phyloP scores from a whole-genome alignment of 2,329 filamentous ascomycete species.

The Emergomyces pasteurianus region DNA sequence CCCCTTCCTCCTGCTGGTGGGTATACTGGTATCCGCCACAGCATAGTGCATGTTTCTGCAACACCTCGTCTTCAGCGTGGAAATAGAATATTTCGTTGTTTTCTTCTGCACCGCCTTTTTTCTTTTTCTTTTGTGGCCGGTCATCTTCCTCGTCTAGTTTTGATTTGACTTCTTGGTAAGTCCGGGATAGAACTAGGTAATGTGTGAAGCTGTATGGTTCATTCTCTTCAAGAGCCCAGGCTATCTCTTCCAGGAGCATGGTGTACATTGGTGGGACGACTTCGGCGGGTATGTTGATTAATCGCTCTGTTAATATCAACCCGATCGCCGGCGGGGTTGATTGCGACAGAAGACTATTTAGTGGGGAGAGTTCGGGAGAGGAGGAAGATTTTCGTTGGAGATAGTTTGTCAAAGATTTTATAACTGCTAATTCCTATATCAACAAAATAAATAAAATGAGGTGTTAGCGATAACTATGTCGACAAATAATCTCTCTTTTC shows the following conservation, averaged over 20 bases:
- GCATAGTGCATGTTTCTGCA: slow-evolving; percentile 63
- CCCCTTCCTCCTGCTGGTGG: slow-evolving; percentile 62
- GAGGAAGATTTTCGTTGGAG: slow-evolving; percentile 44
- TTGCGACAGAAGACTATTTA: slow-evolving; percentile 47
- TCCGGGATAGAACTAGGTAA: slow-evolving; percentile 83
- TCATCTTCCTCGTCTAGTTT: slow-evolving; percentile 57
- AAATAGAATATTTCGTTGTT: slow-evolving; percentile 67
- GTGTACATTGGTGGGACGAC: slow-evolving; percentile 87
- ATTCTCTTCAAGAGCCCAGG: slow-evolving; percentile 75
- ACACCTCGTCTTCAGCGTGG: slow-evolving; percentile 87
- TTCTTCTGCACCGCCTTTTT: slow-evolving; percentile 35
- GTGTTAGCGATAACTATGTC: neutral
- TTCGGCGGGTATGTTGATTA: slow-evolving; percentile 95
- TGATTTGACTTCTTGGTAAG: slow-evolving; percentile 80
- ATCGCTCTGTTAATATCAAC: slow-evolving; percentile 76
- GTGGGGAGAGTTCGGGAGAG: slow-evolving; percentile 42
- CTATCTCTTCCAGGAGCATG: slow-evolving; percentile 86
- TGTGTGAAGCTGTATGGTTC: slow-evolving; percentile 90
- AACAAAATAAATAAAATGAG: neutral
- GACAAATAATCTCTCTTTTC: neutral
- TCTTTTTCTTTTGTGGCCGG: slow-evolving; percentile 56
- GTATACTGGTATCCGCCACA: slow-evolving; percentile 64
- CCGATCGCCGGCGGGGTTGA: slow-evolving; percentile 52
- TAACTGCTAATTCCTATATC: slow-evolving; percentile 52
- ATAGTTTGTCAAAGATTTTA: slow-evolving; percentile 62